phyloP scores from a whole-genome alignment of 2,329 filamentous ascomycete species.

The Aspergillus viridinutans region DNA sequence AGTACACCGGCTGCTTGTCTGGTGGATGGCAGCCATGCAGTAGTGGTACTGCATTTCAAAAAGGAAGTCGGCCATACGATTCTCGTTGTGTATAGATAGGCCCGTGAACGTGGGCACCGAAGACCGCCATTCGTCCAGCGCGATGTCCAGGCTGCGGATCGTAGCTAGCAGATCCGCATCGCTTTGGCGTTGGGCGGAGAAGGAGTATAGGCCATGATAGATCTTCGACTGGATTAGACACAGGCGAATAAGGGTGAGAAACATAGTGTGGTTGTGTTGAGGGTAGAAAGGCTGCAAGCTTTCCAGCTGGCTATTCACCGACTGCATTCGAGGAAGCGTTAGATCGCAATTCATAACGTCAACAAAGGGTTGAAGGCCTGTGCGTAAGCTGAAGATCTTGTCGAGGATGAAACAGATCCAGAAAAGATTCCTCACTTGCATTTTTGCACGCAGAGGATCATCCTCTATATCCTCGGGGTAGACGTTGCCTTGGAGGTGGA shows the following conservation, averaged over 20 bases:
- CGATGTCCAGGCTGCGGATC: slow-evolving; percentile 6
- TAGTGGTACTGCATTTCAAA: slow-evolving; percentile 11
- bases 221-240: slow-evolving; percentile 6
- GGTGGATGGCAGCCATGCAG: slow-evolving; percentile 11
- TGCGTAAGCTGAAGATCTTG: slow-evolving; percentile 6
- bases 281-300: too few species aligned
- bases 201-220: slow-evolving; percentile 4
- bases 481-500: slow-evolving; percentile 10
- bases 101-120: slow-evolving; percentile 2
- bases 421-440: slow-evolving; percentile 6
- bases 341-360: slow-evolving; percentile 7
- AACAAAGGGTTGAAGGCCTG: slow-evolving; percentile 5
- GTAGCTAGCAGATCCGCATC: slow-evolving; percentile 6
- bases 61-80: neutral
- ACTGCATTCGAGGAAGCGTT: neutral
- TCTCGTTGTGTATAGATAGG: neutral
- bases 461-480: neutral
- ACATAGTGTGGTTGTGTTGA: neutral
- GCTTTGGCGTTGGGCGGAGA: neutral
- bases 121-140: slow-evolving; percentile 7
- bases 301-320: too few species aligned
- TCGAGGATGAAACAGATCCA: slow-evolving; percentile 8
- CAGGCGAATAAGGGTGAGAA: slow-evolving; percentile 1
- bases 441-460: neutral
- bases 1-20: slow-evolving; percentile 9